Base-by-base conservation (phyloP, 345 rosid species). In the Heritiera fomes region DNA sequence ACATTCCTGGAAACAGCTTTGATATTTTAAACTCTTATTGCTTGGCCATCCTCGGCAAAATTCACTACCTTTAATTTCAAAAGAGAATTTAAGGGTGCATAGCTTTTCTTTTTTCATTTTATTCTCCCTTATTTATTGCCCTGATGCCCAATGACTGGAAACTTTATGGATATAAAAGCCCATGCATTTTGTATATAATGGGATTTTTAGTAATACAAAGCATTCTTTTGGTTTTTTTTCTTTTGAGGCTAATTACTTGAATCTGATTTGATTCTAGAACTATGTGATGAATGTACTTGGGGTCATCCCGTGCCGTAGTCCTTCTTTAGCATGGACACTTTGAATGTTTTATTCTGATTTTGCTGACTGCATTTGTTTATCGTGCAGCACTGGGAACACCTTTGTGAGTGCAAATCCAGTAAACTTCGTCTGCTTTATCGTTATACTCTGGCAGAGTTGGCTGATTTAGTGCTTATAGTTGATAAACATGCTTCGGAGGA, bases 331-430 rank as follows among this genome's bases (percentile, higher is more conserved):
- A 32, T 32, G 5, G 41, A 2, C 13, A 60, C 34, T 77, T 18
- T 14, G 61, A 56, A 13, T 30, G 34, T 60, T 76, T 49, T 13
- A 3, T 43, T 69, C 7, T 43, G 46, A 66, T 46, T 43, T 67
- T 64, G n/a, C 62, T 80, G 47, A 68, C 79, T 64, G 60, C 77
- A 69, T 79, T 73, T 81, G 68, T 62, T 45, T 82, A 52, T 74
- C 50, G 34, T 89, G 88, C 94, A 95, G 99, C 99, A 95, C 74
- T 92, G 94, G 93, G 88, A 86, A 70, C 96, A 86, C 77, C 89
- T 95, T 76, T 93, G 99, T 82, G 99, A 93, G 83, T 95, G 99
- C 85, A 86, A 93, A 76, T 79, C 92, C 75, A 86, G 87, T 77
- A 92, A 83, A 83, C 89, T 70, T 73, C 78, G 90, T 72, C 93